These are phyloP conservation scores for Podospora sp. DNA, from an alignment of 495 filamentous ascomycete species.

Conservation along the genomic window DNA sequence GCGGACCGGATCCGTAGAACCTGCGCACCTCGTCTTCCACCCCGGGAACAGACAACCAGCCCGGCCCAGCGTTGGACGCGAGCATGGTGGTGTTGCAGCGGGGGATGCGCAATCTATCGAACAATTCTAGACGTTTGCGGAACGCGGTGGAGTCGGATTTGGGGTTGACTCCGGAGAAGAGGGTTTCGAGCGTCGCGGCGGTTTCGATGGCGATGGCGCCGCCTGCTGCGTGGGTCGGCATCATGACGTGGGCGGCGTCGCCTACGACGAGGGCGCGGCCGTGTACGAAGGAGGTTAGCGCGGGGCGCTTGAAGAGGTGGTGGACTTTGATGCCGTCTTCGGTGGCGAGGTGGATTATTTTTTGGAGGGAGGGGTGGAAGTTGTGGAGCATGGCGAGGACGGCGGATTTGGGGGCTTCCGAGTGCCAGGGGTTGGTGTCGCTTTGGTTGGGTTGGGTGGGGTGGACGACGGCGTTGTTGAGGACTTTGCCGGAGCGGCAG, in stretches of 20 bases:
- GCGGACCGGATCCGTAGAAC: conserved; percentile 33
- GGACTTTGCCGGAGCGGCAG: conserved; percentile 41
- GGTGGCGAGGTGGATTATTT: conserved; percentile 29
- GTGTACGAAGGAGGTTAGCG: conserved; percentile 30
- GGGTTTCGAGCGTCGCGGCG: conserved; percentile 30
- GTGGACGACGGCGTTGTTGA: conserved; percentile 39
- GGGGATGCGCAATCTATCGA: conserved; percentile 34
- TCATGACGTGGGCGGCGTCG: conserved; percentile 38
- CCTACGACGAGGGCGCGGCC: conserved; percentile 33
- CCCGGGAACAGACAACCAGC: conserved; percentile 28
- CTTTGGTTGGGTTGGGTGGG: conserved; percentile 26
- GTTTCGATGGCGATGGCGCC: conserved; percentile 34
- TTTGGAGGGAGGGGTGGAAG: conserved; percentile 29
- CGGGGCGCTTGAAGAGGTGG: conserved; percentile 29
- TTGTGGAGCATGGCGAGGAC: conserved; percentile 27
- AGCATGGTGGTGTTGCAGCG: conserved; percentile 40
- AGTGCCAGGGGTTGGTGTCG: conserved; percentile 27
- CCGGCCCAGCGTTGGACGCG: conserved; percentile 32
- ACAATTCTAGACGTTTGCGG: conserved; percentile 24
- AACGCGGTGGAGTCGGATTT: conserved; percentile 11
- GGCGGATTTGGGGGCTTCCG: conserved; percentile 18
- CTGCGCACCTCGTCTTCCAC: conserved; percentile 35
- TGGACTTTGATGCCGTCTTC: conserved; percentile 40
- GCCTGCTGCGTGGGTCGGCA: conserved; percentile 36
- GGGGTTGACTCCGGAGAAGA: conserved; percentile 27